phyloP scores from a whole-genome alignment of 345 rosid genomes.

The Psidium guajava region DNA sequence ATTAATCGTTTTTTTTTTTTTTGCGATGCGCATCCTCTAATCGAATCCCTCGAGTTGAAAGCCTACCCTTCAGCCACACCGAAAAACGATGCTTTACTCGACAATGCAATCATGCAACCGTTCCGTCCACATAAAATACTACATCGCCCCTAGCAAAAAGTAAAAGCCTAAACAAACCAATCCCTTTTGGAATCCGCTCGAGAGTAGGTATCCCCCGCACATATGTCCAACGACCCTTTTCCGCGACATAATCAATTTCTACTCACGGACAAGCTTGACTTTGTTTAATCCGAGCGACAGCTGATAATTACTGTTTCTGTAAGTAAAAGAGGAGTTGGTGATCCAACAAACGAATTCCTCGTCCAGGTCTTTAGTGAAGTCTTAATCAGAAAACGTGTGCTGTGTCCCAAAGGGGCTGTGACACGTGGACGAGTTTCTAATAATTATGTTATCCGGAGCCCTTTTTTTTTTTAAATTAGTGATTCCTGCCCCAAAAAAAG shows the following conservation, averaged over 20 bases:
- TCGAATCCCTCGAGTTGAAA: not conserved
- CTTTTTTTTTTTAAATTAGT: not conserved
- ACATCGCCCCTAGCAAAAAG: not conserved
- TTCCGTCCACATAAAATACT: not conserved
- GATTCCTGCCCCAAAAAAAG: not conserved
- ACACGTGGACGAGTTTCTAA: not conserved
- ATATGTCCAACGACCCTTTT: not conserved
- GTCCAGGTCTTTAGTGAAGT: not conserved
- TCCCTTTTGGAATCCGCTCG: not conserved
- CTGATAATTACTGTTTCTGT: not conserved
- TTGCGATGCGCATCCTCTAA: too few relatives aligned
- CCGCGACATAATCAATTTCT: not conserved
- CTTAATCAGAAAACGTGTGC: not conserved
- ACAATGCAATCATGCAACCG: not conserved
- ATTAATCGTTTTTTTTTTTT: too few relatives aligned
- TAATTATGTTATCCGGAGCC: not conserved
- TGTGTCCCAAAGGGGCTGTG: not conserved
- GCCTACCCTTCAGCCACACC: not conserved
- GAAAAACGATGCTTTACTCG: not conserved
- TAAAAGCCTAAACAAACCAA: not conserved
- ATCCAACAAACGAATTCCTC: not conserved
- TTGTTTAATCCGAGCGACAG: not conserved
- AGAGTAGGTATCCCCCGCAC: not conserved
- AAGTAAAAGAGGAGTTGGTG: not conserved
- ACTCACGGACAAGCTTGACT: not conserved